Conservation (phyloP, 1,139 yeast species). For the Taiozyma sp. region DNA sequence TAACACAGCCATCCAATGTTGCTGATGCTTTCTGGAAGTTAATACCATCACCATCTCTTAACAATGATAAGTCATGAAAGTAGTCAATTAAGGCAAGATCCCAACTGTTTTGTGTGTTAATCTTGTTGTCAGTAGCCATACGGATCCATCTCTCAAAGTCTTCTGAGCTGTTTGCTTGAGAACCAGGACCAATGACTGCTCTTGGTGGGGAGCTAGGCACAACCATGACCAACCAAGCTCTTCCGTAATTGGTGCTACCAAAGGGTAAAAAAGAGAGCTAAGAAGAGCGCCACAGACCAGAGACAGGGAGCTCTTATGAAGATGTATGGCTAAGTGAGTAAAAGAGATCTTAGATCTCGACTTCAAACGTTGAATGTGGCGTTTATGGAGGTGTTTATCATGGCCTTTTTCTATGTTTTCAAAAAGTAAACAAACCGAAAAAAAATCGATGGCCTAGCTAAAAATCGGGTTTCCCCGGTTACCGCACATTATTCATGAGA, state of each 20-base stretch:
- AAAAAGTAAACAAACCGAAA: background rate
- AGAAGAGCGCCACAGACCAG: background rate
- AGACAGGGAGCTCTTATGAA: background rate
- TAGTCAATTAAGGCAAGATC: slow-evolving; percentile 85
- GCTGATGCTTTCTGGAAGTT: slow-evolving; percentile 77
- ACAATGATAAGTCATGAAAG: slow-evolving; percentile 62
- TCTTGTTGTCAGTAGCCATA: slow-evolving; percentile 40
- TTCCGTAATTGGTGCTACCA: background rate
- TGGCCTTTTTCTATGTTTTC: background rate
- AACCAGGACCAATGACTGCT: background rate
- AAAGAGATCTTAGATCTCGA: background rate
- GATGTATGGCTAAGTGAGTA: background rate
- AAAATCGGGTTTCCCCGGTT: background rate
- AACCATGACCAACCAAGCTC: background rate
- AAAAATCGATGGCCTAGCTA: background rate
- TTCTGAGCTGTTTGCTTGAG: slow-evolving; percentile 9
- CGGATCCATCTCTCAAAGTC: slow-evolving; percentile 28
- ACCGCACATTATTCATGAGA: background rate
- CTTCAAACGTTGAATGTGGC: background rate
- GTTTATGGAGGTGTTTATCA: background rate
- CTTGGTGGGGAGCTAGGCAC: background rate
- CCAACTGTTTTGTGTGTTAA: slow-evolving; percentile 66
- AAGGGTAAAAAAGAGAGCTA: background rate
- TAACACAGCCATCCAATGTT: slow-evolving; percentile 81
- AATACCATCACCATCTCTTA: slow-evolving; percentile 55